Base-by-base conservation (phyloP, 2,329 filamentous ascomycete species). In the Cryphonectria carpinicola region DNA sequence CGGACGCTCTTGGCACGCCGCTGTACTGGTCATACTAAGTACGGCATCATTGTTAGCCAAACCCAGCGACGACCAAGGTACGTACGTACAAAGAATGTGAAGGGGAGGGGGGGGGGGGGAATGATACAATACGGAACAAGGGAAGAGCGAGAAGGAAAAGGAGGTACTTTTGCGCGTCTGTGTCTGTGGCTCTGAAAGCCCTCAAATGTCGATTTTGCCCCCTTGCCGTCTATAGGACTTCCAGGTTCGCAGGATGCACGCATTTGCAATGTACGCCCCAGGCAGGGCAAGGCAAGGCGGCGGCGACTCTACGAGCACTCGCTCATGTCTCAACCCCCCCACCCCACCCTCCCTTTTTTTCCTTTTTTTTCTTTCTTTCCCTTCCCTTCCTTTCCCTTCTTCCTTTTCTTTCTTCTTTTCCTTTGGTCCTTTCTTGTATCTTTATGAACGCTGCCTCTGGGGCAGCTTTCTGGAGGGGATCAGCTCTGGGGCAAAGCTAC, bases 21-120 rank as follows among this genome's bases (percentile, higher is more conserved):
- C 46, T 64, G 60, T 88, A 88, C 64, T 82, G 83, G 32, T 84
- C 82, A 74, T 88, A 88, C 85, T 87, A 76, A 76, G 66, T 71
- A 39, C 66, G 35, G 32, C 19, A 8, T 39, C 22, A 52, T 67
- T 62, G 43, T 68, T 52, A 63, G 58, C 49, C 58, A 54, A 3
- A 1, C n/a, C 3, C 37, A 7, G 2, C 37, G n/a, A 43, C 3
- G 35, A 22, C 25, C 32, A 62, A 35, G 56, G 28, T 1, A 35
- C 28, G 28, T 1, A 35, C 28, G 35, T 32, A 32, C 32, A 61
- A 8, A 32, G 32, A 22, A 1, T 3, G 8, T 19, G 56, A 60
- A 28, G 14, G 1, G 14, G 1, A 1, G 28, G 28, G 28, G 28
- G 28, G 28, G 28, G 28, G 28, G 28, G 28, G 28, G 28, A 28